A percentile compares a stretch with the other conserved stretches of the same genome.
These are phyloP conservation scores for Floccularia luteovirens DNA, from an alignment of 768 basidiomycete genomes.

Conservation along the genomic window DNA sequence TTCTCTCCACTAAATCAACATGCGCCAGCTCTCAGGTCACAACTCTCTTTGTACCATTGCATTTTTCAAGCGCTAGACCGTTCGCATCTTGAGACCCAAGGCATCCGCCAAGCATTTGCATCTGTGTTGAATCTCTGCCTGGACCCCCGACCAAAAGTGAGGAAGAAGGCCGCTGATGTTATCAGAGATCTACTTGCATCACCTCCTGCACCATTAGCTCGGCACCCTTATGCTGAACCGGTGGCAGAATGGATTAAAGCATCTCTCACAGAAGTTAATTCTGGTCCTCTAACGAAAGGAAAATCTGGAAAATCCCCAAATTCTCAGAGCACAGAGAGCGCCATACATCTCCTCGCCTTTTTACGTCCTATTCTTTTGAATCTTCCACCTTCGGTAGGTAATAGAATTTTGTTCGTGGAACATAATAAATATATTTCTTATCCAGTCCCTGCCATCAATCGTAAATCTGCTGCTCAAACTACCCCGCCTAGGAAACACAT, in stretches of 20 bases:
- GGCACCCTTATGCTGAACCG: constrained; percentile 82
- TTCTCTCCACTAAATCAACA: constrained; percentile 59
- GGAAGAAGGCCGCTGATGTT: constrained; percentile 83
- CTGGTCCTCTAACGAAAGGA: constrained; percentile 51
- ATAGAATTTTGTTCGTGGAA: constrained; percentile 4
- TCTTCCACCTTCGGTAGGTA: constrained; percentile 65
- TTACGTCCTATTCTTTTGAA: constrained; percentile 52
- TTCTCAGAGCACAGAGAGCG: constrained; percentile 58
- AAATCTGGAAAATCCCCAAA: constrained; percentile 49
- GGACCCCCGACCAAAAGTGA: constrained; percentile 90
- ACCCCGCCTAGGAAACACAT: constrained; percentile 82
- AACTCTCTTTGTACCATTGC: constrained; percentile 67
- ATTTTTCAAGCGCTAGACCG: constrained; percentile 67
- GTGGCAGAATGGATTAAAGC: constrained; percentile 75
- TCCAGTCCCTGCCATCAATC: constrained; percentile 64
- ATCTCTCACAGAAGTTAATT: constrained; percentile 57
- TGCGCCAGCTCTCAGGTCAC: constrained; percentile 81
- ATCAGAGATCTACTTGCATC: constrained; percentile 68
- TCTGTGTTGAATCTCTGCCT: constrained; percentile 76
- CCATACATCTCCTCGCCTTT: constrained; percentile 71
- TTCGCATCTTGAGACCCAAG: constrained; percentile 57
- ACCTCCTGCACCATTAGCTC: constrained; percentile 68
- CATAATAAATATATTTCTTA: neutral
- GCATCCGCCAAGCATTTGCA: constrained; percentile 77
- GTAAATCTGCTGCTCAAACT: constrained; percentile 69